Conservation (phyloP, 2,329 filamentous ascomycete genomes). For the Hirsutella minnesotensis region DNA sequence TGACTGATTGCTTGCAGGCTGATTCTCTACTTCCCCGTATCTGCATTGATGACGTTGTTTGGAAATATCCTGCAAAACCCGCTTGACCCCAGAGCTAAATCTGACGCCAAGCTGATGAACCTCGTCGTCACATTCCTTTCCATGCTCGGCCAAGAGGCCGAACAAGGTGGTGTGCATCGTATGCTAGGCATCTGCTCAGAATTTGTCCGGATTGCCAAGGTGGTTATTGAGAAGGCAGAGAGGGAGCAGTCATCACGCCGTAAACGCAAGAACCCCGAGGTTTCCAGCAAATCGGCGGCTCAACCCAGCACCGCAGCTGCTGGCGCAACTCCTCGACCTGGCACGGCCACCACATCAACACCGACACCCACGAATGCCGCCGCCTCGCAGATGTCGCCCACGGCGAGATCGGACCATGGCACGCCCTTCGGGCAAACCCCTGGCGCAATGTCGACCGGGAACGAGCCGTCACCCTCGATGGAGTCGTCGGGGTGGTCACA, state of each 20-base stretch:
- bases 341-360: not conserved
- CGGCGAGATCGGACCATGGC: conserved; percentile 11
- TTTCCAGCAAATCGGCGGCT: conserved; percentile 2
- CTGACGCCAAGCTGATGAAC: conserved; percentile 84
- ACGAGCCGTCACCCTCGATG: conserved; percentile 32
- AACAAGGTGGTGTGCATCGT: conserved; percentile 80
- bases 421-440: conserved; percentile 12
- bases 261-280: conserved; percentile 68
- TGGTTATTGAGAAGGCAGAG: conserved; percentile 84
- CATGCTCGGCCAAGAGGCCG: conserved; percentile 78
- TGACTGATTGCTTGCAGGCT: conserved; percentile 39
- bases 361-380: conserved; percentile 3
- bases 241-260: conserved; percentile 68
- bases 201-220: conserved; percentile 85
- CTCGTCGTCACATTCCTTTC: conserved; percentile 86
- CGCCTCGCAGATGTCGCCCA: conserved; percentile 16
- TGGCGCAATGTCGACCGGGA: conserved; percentile 12
- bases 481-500: conserved; percentile 34
- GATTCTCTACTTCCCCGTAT: conserved; percentile 92
- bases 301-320: not conserved
- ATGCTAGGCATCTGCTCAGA: conserved; percentile 94
- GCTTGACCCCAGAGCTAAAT: conserved; percentile 73
- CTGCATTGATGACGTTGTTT: conserved; percentile 86
- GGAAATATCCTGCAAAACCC: conserved; percentile 96
- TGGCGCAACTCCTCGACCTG: conserved; percentile 5